Base-by-base conservation (phyloP, 768 basidiomycete species). In the Phallus indusiatus region DNA sequence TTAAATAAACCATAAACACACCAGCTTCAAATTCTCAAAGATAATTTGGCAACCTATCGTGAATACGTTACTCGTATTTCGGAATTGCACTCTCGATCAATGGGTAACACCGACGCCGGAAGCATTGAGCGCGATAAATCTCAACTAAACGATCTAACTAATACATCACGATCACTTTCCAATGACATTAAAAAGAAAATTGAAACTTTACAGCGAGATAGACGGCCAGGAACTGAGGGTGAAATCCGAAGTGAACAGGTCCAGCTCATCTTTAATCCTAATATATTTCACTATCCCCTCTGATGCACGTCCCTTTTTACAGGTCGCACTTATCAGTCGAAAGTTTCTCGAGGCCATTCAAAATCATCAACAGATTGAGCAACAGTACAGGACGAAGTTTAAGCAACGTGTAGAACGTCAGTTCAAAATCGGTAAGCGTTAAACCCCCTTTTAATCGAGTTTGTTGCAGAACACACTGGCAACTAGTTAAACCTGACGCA, bases 401-500 rank as follows among this genome's bases (percentile, higher is more conserved):
- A 83, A 76, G 67, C 79, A 84, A 64, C 77, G 86, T 51, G 77
- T 87, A 56, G 87, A 84, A 70, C 76, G 88, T 48, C 87, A 94
- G 70, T 78, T 88, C 68, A 83, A 79, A 67, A 92, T 93, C 57
- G 88, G 87, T 85, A 60, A 55, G 73, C 66, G n/a, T n/a, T n/a
- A n/a, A n/a, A 4, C 51, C 7, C 17, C 16, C 10, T 18, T 61
- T 56, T 21, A 42, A 42, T 5, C 24, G 21, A 28, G 9, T 16
- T 62, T 22, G 17, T 16, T 49, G 5, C 33, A 10, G 16, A 21
- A 28, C 11, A 49, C 37, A 48, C 8, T 18, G 52, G 5, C 14
- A 22, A 53, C 2, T 60, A 90, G 91, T 92, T 50, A 94, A 94
- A 70, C 90, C 90, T 1, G 82, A 91, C 65, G 93, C 93, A 18